Conservation (phyloP, 116 monocot species). For the Thalassia testudinum region DNA sequence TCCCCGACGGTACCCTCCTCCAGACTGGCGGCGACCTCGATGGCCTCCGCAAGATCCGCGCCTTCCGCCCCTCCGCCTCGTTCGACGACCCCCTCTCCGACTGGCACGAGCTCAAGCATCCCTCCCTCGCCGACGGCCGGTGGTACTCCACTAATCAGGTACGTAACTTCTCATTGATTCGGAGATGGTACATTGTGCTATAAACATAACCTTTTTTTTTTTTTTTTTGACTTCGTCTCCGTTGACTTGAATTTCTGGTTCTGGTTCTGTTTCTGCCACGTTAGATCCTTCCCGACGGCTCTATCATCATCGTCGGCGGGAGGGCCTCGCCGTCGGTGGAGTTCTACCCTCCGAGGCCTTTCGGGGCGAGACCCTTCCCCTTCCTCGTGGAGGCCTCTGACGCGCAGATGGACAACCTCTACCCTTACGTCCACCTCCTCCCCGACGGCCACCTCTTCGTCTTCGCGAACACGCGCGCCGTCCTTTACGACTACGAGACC, state of each 20-base stretch:
- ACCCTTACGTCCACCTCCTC: constrained; percentile 45
- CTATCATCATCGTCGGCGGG: constrained; percentile 52
- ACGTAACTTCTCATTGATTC: no score
- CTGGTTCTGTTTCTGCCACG: no score
- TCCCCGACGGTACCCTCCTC: constrained; percentile 50
- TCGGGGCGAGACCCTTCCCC: constrained; percentile 4
- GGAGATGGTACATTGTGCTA: no score
- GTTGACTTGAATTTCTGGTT: no score
- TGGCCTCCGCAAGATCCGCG: constrained; percentile 35
- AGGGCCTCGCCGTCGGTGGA: constrained; percentile 25
- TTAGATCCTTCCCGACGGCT: constrained; percentile 52
- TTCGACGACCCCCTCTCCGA: constrained; percentile 15
- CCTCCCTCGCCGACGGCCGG: constrained; percentile 19
- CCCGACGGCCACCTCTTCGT: constrained; percentile 43
- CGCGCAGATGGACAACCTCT: constrained; percentile 39
- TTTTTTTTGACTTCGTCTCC: no score
- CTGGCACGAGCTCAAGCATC: constrained; percentile 34
- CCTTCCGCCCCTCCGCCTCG: constrained; percentile 20
- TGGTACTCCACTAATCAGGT: constrained; percentile 64
- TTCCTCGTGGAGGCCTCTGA: constrained; percentile 19
- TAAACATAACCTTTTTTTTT: no score
- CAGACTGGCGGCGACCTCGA: constrained; percentile 57
- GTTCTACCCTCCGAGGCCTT: constrained; percentile 18
- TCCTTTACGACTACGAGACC: constrained; percentile 27
- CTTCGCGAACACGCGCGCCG: constrained; percentile 35